A percentile compares a stretch with the other conserved stretches of the same genome.
These are phyloP conservation scores for Coemansia sp. DNA, from an alignment of 192 early-diverging fungal genomes.

Conservation along the genomic window DNA sequence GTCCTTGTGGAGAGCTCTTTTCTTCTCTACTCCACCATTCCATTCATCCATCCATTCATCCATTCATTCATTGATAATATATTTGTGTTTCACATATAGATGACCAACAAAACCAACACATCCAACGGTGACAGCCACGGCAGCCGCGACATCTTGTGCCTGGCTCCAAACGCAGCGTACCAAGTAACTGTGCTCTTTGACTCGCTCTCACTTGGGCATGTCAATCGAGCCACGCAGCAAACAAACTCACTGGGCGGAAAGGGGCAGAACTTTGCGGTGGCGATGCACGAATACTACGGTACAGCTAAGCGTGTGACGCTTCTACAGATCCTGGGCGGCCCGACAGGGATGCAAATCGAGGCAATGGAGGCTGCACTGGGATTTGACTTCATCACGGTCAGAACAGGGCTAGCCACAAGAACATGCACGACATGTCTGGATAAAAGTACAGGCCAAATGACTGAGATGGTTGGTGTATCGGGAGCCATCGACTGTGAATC, in stretches of 20 bases:
- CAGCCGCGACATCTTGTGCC: conserved; percentile 8
- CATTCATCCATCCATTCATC: neutral
- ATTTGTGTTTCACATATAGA: neutral
- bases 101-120: neutral
- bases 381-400: conserved; percentile 20
- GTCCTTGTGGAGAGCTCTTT: neutral
- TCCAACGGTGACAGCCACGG: neutral
- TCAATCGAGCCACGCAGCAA: conserved; percentile 28
- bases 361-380: conserved; percentile 10
- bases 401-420: conserved; percentile 15
- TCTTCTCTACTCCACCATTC: neutral
- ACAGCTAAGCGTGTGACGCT: conserved; percentile 13
- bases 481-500: conserved; percentile 8
- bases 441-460: conserved; percentile 22
- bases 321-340: conserved; percentile 28
- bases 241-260: conserved; percentile 43
- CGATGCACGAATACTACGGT: conserved; percentile 19
- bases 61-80: neutral
- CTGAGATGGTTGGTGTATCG: conserved; percentile 35
- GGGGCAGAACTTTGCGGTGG: conserved; percentile 44
- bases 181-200: conserved; percentile 32
- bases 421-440: conserved; percentile 40
- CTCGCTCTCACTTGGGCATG: conserved; percentile 14
- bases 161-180: conserved; percentile 43
- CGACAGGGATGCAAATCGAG: conserved; percentile 27